These are phyloP conservation scores for Cyclanthera cordifolia DNA, from an alignment of 306 rosid genomes.

Conservation along the genomic window DNA sequence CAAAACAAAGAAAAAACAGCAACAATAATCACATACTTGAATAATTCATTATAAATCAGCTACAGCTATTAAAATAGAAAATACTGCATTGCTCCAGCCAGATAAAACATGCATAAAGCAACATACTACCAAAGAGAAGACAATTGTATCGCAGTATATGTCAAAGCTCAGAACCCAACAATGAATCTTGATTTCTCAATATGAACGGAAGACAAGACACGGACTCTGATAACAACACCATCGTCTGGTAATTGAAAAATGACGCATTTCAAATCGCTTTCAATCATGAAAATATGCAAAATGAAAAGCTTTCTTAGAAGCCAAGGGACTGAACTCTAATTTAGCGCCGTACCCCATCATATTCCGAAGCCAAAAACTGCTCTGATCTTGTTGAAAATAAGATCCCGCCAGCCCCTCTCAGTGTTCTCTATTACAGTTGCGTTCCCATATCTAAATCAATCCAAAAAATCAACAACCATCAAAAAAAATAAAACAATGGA, in stretches of 20 bases:
- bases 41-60: too few species aligned
- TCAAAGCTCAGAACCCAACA: slow-evolving; percentile 8
- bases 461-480: background rate
- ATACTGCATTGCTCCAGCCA: too few species aligned
- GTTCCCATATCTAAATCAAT: slow-evolving; percentile 67
- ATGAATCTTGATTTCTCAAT: background rate
- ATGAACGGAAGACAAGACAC: background rate
- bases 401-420: slow-evolving; percentile 97
- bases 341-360: slow-evolving; percentile 18
- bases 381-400: slow-evolving; percentile 80
- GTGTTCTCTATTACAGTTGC: slow-evolving; percentile 96
- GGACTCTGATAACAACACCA: background rate
- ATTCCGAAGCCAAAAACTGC: slow-evolving; percentile 94
- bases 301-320: slow-evolving; percentile 10
- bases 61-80: too few species aligned
- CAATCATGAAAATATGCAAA: slow-evolving; percentile 12
- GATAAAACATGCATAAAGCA: too few species aligned
- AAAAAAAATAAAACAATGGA: too few species aligned
- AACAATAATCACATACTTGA: too few species aligned
- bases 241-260: background rate
- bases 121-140: too few species aligned
- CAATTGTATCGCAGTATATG: background rate
- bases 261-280: slow-evolving; percentile 24
- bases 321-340: background rate
- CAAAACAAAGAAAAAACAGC: too few species aligned